Conservation (phyloP, 208 protist genomes). For the Angomonas ambiguus region DNA sequence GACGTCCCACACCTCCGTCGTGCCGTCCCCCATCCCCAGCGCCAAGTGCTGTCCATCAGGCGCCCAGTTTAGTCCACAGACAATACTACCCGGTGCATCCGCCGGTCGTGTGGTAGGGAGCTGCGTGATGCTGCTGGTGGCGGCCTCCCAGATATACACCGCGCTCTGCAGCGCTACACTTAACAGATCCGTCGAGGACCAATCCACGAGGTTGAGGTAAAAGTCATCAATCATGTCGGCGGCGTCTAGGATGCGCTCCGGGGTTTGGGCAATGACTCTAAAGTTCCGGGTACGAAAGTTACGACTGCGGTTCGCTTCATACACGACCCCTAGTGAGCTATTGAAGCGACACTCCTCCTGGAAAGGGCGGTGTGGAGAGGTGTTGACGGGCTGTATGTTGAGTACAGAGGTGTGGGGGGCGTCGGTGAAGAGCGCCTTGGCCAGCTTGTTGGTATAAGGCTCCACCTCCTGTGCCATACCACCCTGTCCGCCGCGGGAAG, state of each 20-base stretch:
- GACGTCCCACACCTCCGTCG: slow-evolving; percentile 92
- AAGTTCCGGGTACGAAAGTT: slow-evolving; percentile 83
- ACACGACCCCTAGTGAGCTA: slow-evolving; percentile 75
- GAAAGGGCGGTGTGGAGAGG: not conserved
- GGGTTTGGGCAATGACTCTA: slow-evolving; percentile 88
- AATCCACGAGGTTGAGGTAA: slow-evolving; percentile 99
- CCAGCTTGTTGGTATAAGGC: slow-evolving; percentile 76
- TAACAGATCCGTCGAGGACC: slow-evolving; percentile 87
- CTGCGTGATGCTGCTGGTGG: slow-evolving; percentile 85
- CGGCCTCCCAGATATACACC: slow-evolving; percentile 98
- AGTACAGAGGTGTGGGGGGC: slow-evolving; percentile 66
- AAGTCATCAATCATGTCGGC: slow-evolving; percentile 98
- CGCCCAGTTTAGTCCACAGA: slow-evolving; percentile 93
- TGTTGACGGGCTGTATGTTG: slow-evolving; percentile 21
- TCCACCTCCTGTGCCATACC: slow-evolving; percentile 38
- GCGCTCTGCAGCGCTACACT: slow-evolving; percentile 94
- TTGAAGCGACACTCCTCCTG: slow-evolving; percentile 49
- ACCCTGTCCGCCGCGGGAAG: not conserved
- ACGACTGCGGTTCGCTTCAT: slow-evolving; percentile 64
- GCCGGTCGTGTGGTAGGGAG: slow-evolving; percentile 59
- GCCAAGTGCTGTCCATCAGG: slow-evolving; percentile 86
- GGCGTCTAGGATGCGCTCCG: slow-evolving; percentile 97
- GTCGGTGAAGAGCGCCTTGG: slow-evolving; percentile 65
- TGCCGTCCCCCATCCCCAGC: slow-evolving; percentile 81
- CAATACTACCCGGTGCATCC: slow-evolving; percentile 35